Percentiles rank a stretch among this genome's conserved stretches.
Conservation (phyloP, 2,329 filamentous ascomycete genomes). For the Fusarium sp. region DNA sequence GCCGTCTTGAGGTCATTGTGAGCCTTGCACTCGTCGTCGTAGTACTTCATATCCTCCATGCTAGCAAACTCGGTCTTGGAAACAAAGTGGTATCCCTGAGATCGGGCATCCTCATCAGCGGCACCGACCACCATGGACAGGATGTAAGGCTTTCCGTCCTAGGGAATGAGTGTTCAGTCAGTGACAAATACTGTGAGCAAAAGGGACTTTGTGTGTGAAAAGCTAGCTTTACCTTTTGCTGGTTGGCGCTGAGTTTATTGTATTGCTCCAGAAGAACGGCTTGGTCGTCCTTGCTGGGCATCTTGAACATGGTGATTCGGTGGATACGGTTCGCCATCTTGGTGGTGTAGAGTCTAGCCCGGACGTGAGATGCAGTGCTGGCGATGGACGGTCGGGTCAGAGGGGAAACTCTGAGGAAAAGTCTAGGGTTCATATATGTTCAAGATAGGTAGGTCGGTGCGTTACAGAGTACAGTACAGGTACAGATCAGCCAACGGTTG, state of each 20-base stretch:
- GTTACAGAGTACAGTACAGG: not conserved
- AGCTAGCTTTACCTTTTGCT: constrained; percentile 55
- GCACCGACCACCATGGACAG: constrained; percentile 65
- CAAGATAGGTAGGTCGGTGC: not conserved
- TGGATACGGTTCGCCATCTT: constrained; percentile 60
- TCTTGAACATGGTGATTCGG: constrained; percentile 67
- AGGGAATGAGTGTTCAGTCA: not conserved
- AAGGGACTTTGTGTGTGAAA: not conserved
- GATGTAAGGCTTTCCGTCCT: constrained; percentile 81
- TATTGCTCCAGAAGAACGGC: constrained; percentile 60
- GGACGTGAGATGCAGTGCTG: not conserved
- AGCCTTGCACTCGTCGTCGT: constrained; percentile 67
- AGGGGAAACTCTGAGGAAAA: constrained; percentile 12
- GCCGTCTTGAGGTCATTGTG: constrained; percentile 57
- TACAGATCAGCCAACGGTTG: constrained; percentile 18
- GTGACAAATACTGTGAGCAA: not conserved
- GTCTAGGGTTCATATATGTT: constrained; percentile 30
- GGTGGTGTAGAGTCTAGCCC: constrained; percentile 1
- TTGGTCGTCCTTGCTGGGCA: constrained; percentile 59
- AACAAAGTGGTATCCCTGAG: constrained; percentile 74
- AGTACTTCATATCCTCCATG: constrained; percentile 77
- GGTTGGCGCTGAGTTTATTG: constrained; percentile 53
- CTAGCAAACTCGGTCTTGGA: constrained; percentile 73
- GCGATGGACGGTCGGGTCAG: constrained; percentile 10
- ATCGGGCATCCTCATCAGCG: constrained; percentile 68